Evolutionary conservation across 1,284 basidiomycete genomes (phyloP).

Genomic region (Trametes pubescens): DNA sequence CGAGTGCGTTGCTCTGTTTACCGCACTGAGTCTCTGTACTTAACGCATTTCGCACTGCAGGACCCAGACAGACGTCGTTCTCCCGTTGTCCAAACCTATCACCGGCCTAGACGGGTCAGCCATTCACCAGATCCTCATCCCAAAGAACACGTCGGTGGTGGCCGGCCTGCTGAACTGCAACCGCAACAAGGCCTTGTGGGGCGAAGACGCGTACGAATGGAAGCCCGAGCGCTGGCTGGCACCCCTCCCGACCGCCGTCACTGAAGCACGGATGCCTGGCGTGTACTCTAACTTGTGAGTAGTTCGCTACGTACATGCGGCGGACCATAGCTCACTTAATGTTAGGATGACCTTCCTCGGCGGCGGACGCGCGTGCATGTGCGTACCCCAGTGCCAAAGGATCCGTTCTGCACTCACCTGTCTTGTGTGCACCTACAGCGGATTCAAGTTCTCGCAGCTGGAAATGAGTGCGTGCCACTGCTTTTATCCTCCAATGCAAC

Average conservation of each 20-base stretch:
- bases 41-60: not conserved
- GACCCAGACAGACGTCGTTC: slow-evolving; percentile 24
- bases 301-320: not conserved
- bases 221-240: slow-evolving; percentile 36
- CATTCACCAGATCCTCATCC: slow-evolving; percentile 28
- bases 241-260: slow-evolving; percentile 21
- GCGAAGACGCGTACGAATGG: slow-evolving; percentile 36
- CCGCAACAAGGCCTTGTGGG: slow-evolving; percentile 32
- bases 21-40: not conserved
- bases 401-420: not conserved
- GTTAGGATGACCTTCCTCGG: slow-evolving; percentile 36
- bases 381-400: not conserved
- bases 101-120: slow-evolving; percentile 24
- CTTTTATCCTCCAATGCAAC: not conserved
- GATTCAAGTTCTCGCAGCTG: slow-evolving; percentile 29
- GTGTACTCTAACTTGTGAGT: slow-evolving; percentile 34
- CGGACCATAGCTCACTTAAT: not conserved
- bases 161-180: slow-evolving; percentile 31
- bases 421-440: not conserved
- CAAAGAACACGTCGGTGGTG: slow-evolving; percentile 24
- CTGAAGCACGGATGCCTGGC: slow-evolving; percentile 25
- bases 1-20: slow-evolving; percentile 5
- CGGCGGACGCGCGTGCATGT: slow-evolving; percentile 37
- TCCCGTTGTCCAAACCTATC: slow-evolving; percentile 32
- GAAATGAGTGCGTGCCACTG: slow-evolving; percentile 20